Base-by-base conservation (phyloP, 2,329 filamentous ascomycete species). In the Monosporascus sp. region DNA sequence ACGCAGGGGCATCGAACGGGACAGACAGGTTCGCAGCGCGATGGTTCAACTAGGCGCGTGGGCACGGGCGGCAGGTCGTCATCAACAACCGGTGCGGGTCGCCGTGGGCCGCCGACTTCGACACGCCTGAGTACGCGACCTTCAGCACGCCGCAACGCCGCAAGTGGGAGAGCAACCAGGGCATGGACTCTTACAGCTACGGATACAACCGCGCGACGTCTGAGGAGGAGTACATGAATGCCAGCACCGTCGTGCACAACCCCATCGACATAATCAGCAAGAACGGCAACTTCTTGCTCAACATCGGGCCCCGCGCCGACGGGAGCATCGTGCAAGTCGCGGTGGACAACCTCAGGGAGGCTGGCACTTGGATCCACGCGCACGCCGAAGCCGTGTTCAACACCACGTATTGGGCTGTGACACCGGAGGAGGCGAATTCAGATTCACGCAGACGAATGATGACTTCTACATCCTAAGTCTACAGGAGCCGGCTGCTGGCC, bases 141-240 rank as follows among this genome's bases (percentile, higher is more conserved):
- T 81, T 77, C 61, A 66, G 70, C 3, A 71, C 74, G 3, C 73
- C 76, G 8, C 78, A 81, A 62, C 62, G 69, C 34, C 70, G 78
- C 27, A 84, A 84, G 64, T 85, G 81, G 81, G 82, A 84, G 65
- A 76, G 69, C 41, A 84, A 77, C 64, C 72, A 73, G 42, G 81
- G 81, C 38, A 80, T 85, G 77, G 81, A 84, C 58, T 81, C 81
- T 0, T 83, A 73, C 59, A 75, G 70, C 56, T 84, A 84, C 58
- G 81, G 81, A 3, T 84, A 79, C 66, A 84, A 85, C 61, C 70
- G 75, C 6, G 79, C 79, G 1, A 85, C 80, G 0, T 70, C 75
- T 0, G 60, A 66, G 2, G 62, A 59, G 1, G 70, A 68, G 9
- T 83, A 83, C 62, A 78, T 84, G 73, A 81, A 76, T 42, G 75